phyloP scores from a whole-genome alignment of 2,329 filamentous ascomycete species.

The Spiromastix sp. region DNA sequence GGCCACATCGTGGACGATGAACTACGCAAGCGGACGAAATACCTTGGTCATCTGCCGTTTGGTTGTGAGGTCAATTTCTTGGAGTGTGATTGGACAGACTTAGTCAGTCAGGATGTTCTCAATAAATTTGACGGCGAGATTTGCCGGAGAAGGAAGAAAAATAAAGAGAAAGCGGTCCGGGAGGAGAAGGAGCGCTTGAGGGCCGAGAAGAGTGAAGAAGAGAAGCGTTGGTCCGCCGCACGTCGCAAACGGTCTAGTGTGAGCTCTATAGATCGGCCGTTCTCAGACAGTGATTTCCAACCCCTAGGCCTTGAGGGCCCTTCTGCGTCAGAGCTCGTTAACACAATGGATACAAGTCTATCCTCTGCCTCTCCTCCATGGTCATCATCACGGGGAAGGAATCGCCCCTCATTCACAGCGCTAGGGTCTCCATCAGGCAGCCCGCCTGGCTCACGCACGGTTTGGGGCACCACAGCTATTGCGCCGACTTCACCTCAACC shows the following conservation, averaged over 20 bases:
- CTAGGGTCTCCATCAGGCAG: conserved; percentile 73
- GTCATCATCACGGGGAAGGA: conserved; percentile 22
- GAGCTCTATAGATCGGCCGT: conserved; percentile 34
- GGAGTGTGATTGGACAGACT: conserved; percentile 91
- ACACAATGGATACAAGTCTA: conserved; percentile 19
- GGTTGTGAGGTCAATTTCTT: conserved; percentile 88
- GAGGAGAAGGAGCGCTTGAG: conserved; percentile 79
- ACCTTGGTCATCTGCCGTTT: conserved; percentile 73
- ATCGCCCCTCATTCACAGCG: conserved; percentile 35
- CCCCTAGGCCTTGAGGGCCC: conserved; percentile 39
- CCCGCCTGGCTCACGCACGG: conserved; percentile 64
- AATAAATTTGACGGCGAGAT: conserved; percentile 67
- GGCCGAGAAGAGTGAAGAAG: conserved; percentile 69
- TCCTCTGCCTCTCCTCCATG: conserved; percentile 34
- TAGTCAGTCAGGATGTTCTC: conserved; percentile 66
- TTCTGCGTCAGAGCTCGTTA: conserved; percentile 14
- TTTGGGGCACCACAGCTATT: conserved; percentile 81
- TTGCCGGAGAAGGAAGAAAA: conserved; percentile 62
- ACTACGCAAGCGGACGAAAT: conserved; percentile 73
- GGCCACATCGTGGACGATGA: conserved; percentile 82
- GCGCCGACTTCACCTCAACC: conserved; percentile 47
- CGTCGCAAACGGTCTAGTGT: conserved; percentile 50
- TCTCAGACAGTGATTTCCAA: conserved; percentile 54
- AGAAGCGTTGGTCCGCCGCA: conserved; percentile 56
- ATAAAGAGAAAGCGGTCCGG: conserved; percentile 70